Conservation (phyloP, 495 filamentous ascomycete genomes). For the Hyphodiscus hymeniophilus region DNA sequence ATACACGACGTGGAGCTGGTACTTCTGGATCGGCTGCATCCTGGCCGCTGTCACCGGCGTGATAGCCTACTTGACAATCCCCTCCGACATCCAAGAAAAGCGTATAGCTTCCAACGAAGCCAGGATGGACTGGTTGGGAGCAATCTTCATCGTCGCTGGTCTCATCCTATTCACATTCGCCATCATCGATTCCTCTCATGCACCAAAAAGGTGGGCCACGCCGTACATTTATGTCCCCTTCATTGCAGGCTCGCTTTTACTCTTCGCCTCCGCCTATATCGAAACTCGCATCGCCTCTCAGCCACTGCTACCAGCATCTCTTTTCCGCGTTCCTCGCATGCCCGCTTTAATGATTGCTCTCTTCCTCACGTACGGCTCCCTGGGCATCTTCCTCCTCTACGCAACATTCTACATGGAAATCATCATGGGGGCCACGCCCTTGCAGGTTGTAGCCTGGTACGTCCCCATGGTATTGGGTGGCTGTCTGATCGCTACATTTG, state of each 20-base stretch:
- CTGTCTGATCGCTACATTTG: conserved; percentile 57
- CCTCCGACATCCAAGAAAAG: conserved; percentile 49
- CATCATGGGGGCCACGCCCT: conserved; percentile 54
- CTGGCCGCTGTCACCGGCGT: conserved; percentile 39
- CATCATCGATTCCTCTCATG: conserved; percentile 66
- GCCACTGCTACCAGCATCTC: conserved; percentile 65
- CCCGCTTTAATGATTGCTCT: conserved; percentile 55
- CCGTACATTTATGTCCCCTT: conserved; percentile 63
- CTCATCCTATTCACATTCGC: conserved; percentile 69
- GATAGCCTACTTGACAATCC: conserved; percentile 56
- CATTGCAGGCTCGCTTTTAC: conserved; percentile 46
- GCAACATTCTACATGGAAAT: conserved; percentile 65
- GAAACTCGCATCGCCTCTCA: conserved; percentile 68
- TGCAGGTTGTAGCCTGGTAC: conserved; percentile 74
- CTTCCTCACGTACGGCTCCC: conserved; percentile 67
- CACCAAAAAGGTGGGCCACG: conserved; percentile 60
- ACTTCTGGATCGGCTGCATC: conserved; percentile 67
- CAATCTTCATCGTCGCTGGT: conserved; percentile 53
- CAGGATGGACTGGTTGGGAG: conserved; percentile 55
- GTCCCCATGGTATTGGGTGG: conserved; percentile 70
- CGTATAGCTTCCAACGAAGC: conserved; percentile 29
- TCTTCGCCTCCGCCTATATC: conserved; percentile 56
- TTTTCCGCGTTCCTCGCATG: conserved; percentile 71
- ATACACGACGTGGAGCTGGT: conserved; percentile 63
- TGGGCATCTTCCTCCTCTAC: conserved; percentile 74